A percentile compares a stretch with the other conserved stretches of the same genome.
phyloP scores from a whole-genome alignment of 371 early-diverging fungal species.

The Mortierella sp. region DNA sequence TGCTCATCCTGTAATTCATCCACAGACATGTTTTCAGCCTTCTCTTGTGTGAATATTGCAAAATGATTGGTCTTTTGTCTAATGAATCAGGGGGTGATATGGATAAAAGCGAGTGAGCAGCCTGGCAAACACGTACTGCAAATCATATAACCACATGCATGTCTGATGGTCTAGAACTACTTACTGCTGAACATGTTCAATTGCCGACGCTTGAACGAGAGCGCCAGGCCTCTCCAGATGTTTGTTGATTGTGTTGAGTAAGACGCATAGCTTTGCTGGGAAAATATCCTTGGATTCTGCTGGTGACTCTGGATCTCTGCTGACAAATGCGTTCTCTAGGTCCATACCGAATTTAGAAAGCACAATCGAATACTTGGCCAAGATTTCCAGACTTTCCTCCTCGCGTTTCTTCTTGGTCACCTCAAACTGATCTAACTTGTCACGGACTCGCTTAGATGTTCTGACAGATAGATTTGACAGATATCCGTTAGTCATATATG shows the following conservation, averaged over 20 bases:
- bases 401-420: constrained; percentile 61
- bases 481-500: background rate
- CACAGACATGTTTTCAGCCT: constrained; percentile 7
- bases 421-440: constrained; percentile 68
- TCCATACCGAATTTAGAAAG: constrained; percentile 53
- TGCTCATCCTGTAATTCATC: constrained; percentile 17
- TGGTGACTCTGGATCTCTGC: background rate
- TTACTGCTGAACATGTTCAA: constrained; percentile 47
- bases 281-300: constrained; percentile 25
- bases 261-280: constrained; percentile 23
- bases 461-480: constrained; percentile 30
- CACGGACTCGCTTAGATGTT: constrained; percentile 67
- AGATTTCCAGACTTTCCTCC: constrained; percentile 61
- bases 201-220: constrained; percentile 36
- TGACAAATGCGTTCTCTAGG: constrained; percentile 31
- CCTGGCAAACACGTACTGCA: no score
- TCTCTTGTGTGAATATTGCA: constrained; percentile 43
- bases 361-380: constrained; percentile 53
- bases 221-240: constrained; percentile 46
- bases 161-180: background rate
- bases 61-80: constrained; percentile 51
- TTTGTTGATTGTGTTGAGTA: constrained; percentile 35
- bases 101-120: no score
- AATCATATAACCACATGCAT: no score
- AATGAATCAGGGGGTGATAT: background rate